Conservation (phyloP, 2,329 filamentous ascomycete genomes). For the Celoporthe dispersa region DNA sequence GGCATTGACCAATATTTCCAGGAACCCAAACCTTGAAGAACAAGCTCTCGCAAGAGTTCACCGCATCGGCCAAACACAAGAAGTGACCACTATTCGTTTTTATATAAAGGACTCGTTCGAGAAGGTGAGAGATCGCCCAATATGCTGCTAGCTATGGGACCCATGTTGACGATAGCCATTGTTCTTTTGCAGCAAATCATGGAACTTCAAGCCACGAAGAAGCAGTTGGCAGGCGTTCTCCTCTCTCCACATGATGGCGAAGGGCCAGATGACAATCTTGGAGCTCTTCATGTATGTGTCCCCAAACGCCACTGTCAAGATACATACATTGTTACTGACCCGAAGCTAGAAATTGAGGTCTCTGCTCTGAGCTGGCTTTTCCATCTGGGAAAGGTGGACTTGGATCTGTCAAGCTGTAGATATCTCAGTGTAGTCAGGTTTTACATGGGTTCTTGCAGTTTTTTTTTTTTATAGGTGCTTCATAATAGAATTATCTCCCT, state of each 20-base stretch:
- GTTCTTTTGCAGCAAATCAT: constrained; percentile 2
- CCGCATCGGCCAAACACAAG: constrained; percentile 35
- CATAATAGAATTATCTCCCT: background rate
- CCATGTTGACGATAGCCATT: background rate
- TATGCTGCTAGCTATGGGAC: background rate
- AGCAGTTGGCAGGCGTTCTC: background rate
- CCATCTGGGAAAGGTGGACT: too few species aligned
- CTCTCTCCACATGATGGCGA: background rate
- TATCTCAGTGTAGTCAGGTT: background rate
- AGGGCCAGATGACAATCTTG: constrained; percentile 12
- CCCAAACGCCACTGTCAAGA: too few species aligned
- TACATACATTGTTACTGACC: background rate
- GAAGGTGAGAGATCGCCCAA: constrained; percentile 32
- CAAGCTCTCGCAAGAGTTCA: constrained; percentile 38
- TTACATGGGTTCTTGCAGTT: too few species aligned
- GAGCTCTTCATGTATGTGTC: background rate
- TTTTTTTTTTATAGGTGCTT: background rate
- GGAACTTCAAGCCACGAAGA: constrained; percentile 3
- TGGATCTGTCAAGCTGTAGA: background rate
- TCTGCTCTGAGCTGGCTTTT: background rate
- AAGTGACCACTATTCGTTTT: constrained; percentile 37
- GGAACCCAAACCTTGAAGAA: constrained; percentile 40
- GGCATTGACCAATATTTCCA: background rate
- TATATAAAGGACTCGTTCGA: constrained; percentile 37
- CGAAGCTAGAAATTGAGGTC: background rate